A percentile compares a stretch with the other conserved stretches of the same genome.
These are phyloP conservation scores for Fonsecaea erecta DNA, from an alignment of 2,329 filamentous ascomycete species.

Conservation along the genomic window DNA sequence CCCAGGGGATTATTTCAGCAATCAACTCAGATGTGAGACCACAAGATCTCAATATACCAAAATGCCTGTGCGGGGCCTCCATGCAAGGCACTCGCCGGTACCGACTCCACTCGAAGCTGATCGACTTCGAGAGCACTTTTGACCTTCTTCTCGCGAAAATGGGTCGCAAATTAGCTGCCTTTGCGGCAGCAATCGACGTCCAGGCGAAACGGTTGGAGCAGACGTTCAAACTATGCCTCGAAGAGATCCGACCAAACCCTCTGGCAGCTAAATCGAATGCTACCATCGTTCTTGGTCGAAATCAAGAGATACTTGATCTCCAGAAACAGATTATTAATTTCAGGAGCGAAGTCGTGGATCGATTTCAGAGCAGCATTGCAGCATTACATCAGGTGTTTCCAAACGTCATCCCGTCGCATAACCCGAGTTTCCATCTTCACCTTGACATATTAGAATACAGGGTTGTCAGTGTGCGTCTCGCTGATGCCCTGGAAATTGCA, in stretches of 20 bases:
- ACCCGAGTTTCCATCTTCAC: conserved; percentile 36
- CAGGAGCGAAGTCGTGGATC: conserved; percentile 33
- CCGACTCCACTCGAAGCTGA: conserved; percentile 28
- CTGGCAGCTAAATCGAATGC: conserved; percentile 37
- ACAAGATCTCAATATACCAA: conserved; percentile 15
- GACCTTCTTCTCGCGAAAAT: conserved; percentile 37
- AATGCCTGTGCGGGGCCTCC: conserved; percentile 34
- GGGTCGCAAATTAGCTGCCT: conserved; percentile 31
- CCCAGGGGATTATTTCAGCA: conserved; percentile 8
- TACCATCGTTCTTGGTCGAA: conserved; percentile 34
- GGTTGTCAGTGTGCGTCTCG: conserved; percentile 32
- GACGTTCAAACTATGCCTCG: conserved; percentile 31
- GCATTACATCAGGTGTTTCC: conserved; percentile 29
- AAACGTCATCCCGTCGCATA: conserved; percentile 38
- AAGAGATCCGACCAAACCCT: conserved; percentile 37
- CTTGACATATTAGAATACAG: conserved; percentile 37
- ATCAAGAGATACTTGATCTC: conserved; percentile 33
- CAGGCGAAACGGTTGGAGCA: conserved; percentile 27
- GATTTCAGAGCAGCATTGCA: conserved; percentile 31
- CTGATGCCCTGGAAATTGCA: conserved; percentile 35
- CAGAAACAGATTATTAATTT: conserved; percentile 31
- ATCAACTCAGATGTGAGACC: not conserved
- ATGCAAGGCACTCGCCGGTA: conserved; percentile 33
- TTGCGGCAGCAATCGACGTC: conserved; percentile 31
- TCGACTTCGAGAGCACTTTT: conserved; percentile 24